Conservation (phyloP, 1,284 basidiomycete species). For the Polyporus tsugae region DNA sequence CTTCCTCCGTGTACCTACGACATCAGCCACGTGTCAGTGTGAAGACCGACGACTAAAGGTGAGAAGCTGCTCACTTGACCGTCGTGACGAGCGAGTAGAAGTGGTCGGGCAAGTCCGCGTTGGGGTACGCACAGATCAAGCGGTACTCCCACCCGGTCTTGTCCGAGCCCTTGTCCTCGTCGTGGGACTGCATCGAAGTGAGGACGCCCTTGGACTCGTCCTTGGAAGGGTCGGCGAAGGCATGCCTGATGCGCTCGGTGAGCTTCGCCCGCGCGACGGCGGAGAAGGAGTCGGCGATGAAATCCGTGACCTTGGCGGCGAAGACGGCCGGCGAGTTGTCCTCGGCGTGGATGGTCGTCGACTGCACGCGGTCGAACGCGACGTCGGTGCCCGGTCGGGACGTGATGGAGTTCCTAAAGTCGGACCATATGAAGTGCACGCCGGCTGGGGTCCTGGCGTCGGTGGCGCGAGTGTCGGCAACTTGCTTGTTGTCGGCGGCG, state of each 20-base stretch:
- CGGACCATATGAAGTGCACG: neutral
- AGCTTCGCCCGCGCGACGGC: neutral
- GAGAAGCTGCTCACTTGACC: neutral
- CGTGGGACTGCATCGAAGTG: neutral
- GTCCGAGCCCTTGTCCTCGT: neutral
- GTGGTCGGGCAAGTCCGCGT: neutral
- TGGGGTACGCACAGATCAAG: neutral
- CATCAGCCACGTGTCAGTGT: neutral
- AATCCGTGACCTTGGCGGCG: too few relatives aligned
- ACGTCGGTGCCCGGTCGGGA: too few relatives aligned
- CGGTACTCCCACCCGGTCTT: constrained; percentile 4
- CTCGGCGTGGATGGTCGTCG: neutral
- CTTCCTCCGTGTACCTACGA: neutral
- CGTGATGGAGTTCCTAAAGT: too few relatives aligned
- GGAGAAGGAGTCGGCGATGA: neutral
- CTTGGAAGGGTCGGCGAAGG: neutral
- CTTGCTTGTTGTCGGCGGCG: neutral
- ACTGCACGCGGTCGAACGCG: neutral
- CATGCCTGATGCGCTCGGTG: neutral
- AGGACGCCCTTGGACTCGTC: neutral
- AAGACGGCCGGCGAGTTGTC: neutral
- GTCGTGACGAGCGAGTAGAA: neutral
- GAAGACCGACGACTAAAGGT: neutral
- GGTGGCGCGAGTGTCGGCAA: neutral
- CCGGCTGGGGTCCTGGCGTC: neutral